Base-by-base conservation (phyloP, 352 stramenopile genomes). In the Phytophthora parvispora region DNA sequence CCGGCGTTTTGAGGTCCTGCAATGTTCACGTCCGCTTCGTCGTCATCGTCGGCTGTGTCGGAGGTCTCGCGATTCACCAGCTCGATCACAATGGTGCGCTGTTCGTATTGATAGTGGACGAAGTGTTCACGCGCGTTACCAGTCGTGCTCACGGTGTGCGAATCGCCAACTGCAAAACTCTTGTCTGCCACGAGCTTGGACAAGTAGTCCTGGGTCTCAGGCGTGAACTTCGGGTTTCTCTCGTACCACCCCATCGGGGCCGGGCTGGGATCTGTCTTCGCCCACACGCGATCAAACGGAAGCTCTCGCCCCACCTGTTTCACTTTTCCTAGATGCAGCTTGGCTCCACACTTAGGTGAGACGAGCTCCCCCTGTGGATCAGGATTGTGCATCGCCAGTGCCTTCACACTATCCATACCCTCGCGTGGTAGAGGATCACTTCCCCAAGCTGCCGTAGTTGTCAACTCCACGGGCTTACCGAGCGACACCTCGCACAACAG, bases 401-500 rank as follows among this genome's bases (percentile, higher is more conserved):
- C 86, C n/a, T 83, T 79, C 1, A 93, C 82, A 50, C 87, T 95
- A 27, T 91, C 77, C 29, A 84, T 80, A 31, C 70, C 77, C 18
- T 93, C 81, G 13, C 31, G 50, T 49, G 57, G 69, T n/a, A 77
- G 32, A 7, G 76, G 60, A 15, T 81, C 67, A 29, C 72, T 78
- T 16, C 73, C 75, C 36, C 69, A 85, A 24, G 65, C 70, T 15
- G 64, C 76, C 12, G 70, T 56, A 13, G 43, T 74, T 40, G 40
- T 69, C 32, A 90, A 42, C 31, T 86, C 61, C 5, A 75, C 84
- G 1, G 83, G 60, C 1, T 77, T 64, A 9, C 87, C 87, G 6
- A 88, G 36, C n/a, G 84, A 65, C 6, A 95, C 87, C 51, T 95
- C 82, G 42, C 87, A 95, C 15, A 91, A 58, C 16, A 95, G 72